Percentiles rank a stretch among this genome's conserved stretches.
These are phyloP conservation scores for Rachicladosporium sp. DNA, from an alignment of 2,329 filamentous ascomycete genomes.

Conservation along the genomic window DNA sequence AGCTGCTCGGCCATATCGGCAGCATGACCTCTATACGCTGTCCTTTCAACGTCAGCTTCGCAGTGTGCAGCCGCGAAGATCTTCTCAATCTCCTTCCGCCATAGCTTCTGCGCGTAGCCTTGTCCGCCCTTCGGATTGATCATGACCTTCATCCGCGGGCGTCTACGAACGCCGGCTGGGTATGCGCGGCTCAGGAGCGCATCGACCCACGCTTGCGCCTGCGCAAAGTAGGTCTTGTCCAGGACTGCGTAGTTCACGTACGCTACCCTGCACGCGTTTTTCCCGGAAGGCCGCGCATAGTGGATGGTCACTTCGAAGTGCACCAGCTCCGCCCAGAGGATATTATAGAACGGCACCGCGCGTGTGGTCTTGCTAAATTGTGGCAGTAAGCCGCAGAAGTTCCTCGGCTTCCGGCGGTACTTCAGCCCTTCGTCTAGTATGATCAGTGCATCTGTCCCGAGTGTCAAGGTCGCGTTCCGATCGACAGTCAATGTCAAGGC, in stretches of 20 bases:
- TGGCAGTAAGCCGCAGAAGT: conserved; percentile 46
- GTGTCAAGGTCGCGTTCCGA: conserved; percentile 46
- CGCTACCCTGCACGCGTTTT: conserved; percentile 45
- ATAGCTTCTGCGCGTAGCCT: conserved; percentile 61
- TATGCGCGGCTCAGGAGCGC: conserved; percentile 60
- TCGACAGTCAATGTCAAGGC: conserved; percentile 31
- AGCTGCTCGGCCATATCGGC: conserved; percentile 61
- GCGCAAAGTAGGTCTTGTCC: conserved; percentile 36
- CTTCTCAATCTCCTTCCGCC: conserved; percentile 63
- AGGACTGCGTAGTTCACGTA: conserved; percentile 49
- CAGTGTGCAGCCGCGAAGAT: conserved; percentile 74
- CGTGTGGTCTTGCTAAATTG: conserved; percentile 35
- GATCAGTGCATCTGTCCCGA: conserved; percentile 48
- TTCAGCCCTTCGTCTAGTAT: conserved; percentile 47
- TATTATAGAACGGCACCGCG: conserved; percentile 65
- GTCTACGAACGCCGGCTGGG: conserved; percentile 46
- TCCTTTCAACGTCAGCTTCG: conserved; percentile 59
- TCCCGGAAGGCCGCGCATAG: conserved; percentile 51
- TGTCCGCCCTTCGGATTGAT: conserved; percentile 87
- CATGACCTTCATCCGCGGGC: conserved; percentile 73
- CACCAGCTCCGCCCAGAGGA: conserved; percentile 66
- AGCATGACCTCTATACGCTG: conserved; percentile 63
- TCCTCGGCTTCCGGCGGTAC: conserved; percentile 32
- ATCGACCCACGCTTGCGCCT: conserved; percentile 49
- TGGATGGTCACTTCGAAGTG: conserved; percentile 54